A percentile compares a stretch with the other conserved stretches of the same genome.
These are phyloP conservation scores for Heritiera littoralis DNA, from an alignment of 345 rosid genomes.

Conservation along the genomic window DNA sequence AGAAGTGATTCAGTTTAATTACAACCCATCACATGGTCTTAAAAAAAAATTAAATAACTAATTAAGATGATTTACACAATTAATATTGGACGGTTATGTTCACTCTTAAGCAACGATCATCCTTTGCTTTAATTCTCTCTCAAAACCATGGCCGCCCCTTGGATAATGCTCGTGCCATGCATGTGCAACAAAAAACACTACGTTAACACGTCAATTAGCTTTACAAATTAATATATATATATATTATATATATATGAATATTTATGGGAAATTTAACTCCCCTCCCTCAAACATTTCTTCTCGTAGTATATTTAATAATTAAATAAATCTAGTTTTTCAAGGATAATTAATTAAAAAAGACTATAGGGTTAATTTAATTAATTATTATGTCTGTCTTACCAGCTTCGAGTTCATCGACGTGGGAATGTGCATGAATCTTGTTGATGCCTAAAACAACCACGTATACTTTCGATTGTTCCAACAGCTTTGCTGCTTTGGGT, in stretches of 20 bases:
- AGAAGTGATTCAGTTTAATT: slow-evolving; percentile 1
- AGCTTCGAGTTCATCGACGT: slow-evolving; percentile 12
- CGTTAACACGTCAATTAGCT: not conserved
- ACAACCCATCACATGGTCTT: slow-evolving; percentile 3
- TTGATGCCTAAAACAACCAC: slow-evolving; percentile 21
- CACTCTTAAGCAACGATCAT: slow-evolving; percentile 10
- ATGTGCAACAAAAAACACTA: slow-evolving; percentile 1
- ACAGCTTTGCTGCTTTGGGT: not conserved
- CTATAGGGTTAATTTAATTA: not conserved
- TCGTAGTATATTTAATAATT: not conserved
- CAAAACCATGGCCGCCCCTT: slow-evolving; percentile 23
- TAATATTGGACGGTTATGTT: slow-evolving; percentile 38
- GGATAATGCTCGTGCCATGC: not conserved
- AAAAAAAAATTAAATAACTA: not conserved
- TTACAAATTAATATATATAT: too few relatives aligned
- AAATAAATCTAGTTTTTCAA: not conserved
- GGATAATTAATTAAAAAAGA: not conserved
- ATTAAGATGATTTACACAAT: slow-evolving; percentile 4
- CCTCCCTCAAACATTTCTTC: slow-evolving; percentile 22
- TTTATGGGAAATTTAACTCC: slow-evolving; percentile 13
- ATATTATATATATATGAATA: too few relatives aligned
- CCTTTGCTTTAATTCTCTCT: not conserved
- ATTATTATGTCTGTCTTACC: not conserved
- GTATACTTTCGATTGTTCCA: slow-evolving; percentile 10
- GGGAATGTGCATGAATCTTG: slow-evolving; percentile 37